phyloP scores from a whole-genome alignment of 441 rosid species.

The Aquilaria agallochum region DNA sequence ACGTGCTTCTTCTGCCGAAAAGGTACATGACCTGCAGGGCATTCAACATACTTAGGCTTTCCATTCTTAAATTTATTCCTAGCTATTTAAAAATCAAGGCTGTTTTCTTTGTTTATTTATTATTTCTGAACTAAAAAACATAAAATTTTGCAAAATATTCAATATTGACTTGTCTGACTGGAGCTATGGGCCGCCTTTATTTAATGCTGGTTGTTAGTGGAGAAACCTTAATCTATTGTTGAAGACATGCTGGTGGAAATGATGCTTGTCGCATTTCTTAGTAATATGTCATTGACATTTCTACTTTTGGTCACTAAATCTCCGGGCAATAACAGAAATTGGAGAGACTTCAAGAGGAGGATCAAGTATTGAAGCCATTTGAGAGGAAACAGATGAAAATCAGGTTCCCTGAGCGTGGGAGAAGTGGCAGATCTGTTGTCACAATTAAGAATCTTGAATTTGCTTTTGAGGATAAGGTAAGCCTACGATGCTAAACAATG shows the following conservation, averaged over 20 bases:
- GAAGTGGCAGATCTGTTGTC: slow-evolving; percentile 77
- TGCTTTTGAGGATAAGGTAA: slow-evolving; percentile 74
- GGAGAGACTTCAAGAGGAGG: slow-evolving; percentile 80
- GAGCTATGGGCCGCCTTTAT: too few relatives aligned
- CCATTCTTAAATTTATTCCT: not conserved
- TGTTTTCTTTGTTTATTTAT: not conserved
- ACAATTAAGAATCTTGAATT: slow-evolving; percentile 63
- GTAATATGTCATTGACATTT: slow-evolving; percentile 5
- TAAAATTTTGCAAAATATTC: not conserved
- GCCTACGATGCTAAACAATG: slow-evolving; percentile 12
- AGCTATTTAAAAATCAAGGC: not conserved
- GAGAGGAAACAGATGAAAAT: slow-evolving; percentile 90
- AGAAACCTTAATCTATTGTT: not conserved
- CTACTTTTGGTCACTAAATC: slow-evolving; percentile 6
- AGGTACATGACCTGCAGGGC: slow-evolving; percentile 36
- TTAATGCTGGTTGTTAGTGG: slow-evolving; percentile 3
- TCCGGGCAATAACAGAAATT: slow-evolving; percentile 49
- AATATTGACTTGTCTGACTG: too few relatives aligned
- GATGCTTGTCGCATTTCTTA: too few relatives aligned
- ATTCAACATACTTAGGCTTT: not conserved
- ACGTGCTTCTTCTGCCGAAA: slow-evolving; percentile 95
- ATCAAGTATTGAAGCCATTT: slow-evolving; percentile 88
- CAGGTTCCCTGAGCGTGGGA: slow-evolving; percentile 92
- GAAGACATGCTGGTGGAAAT: too few relatives aligned
- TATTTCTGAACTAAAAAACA: not conserved